A percentile compares a stretch with the other conserved stretches of the same genome.
These are phyloP conservation scores for Rauvolfia tetraphylla DNA, from an alignment of 257 asterid genomes.

Conservation along the genomic window DNA sequence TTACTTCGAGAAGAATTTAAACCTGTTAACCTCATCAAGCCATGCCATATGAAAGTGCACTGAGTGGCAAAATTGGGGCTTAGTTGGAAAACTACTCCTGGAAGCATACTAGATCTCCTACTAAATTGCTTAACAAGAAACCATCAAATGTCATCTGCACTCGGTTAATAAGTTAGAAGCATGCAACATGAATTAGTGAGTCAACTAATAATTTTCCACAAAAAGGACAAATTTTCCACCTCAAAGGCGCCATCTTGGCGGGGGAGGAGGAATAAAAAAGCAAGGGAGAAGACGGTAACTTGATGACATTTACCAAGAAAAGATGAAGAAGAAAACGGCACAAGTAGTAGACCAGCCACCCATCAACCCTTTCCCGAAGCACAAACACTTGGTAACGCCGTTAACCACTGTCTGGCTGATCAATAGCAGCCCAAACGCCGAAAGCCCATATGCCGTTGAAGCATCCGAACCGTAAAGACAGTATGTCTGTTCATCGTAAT, in stretches of 20 bases:
- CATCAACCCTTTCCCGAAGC: slow-evolving; percentile 82
- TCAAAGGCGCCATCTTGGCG: background rate
- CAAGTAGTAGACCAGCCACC: slow-evolving; percentile 51
- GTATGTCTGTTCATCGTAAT: slow-evolving; percentile 83
- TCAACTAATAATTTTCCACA: background rate
- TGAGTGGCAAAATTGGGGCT: background rate
- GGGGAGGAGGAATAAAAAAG: slow-evolving; percentile 8
- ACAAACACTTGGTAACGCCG: slow-evolving; percentile 86
- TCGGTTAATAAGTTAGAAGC: background rate
- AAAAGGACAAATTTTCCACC: background rate
- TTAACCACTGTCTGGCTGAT: slow-evolving; percentile 68
- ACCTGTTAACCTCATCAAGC: background rate
- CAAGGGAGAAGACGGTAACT: slow-evolving; percentile 16
- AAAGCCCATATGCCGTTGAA: slow-evolving; percentile 81
- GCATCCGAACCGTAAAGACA: slow-evolving; percentile 82
- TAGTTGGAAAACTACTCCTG: background rate
- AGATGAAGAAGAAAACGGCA: slow-evolving; percentile 68
- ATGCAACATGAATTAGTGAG: background rate
- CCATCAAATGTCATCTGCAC: background rate
- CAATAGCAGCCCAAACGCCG: slow-evolving; percentile 89
- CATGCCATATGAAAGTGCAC: background rate
- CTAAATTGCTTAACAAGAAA: background rate
- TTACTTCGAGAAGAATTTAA: background rate
- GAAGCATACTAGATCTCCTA: background rate
- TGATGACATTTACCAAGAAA: slow-evolving; percentile 62